phyloP scores from a whole-genome alignment of 306 rosid genomes.

The Dryas drummondii region DNA sequence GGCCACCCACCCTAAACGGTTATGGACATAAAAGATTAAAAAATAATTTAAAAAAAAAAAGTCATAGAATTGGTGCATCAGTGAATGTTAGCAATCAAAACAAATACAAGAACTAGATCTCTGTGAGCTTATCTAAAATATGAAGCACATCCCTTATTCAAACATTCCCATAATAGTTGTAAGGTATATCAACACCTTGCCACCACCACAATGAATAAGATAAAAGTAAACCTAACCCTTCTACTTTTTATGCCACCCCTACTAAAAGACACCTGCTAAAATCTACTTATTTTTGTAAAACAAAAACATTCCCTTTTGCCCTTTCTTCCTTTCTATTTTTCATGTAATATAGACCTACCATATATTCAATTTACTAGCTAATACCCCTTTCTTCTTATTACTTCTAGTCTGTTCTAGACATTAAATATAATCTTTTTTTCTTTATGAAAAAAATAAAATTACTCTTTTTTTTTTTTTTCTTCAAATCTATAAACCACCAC shows the following conservation, averaged over 20 bases:
- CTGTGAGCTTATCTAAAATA: neutral
- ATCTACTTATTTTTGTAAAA: too few species aligned
- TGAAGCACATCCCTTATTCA: neutral
- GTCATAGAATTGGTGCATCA: too few species aligned
- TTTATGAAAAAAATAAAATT: too few species aligned
- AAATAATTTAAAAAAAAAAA: too few species aligned
- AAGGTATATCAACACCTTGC: neutral
- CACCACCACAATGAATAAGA: neutral
- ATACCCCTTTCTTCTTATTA: too few species aligned
- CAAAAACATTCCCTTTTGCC: neutral
- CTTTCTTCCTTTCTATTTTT: neutral
- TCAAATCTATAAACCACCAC: too few species aligned
- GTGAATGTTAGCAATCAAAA: neutral
- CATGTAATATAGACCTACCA: too few species aligned
- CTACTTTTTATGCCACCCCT: neutral
- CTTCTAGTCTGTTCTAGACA: too few species aligned
- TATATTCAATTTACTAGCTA: too few species aligned
- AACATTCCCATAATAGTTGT: neutral
- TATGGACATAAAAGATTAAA: neutral
- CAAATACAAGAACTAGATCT: neutral
- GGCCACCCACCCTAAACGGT: neutral
- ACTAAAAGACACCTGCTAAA: neutral
- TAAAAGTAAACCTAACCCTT: neutral
- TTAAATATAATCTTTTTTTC: too few species aligned
- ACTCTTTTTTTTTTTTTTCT: too few species aligned